phyloP scores from a whole-genome alignment of 2,329 filamentous ascomycete genomes.

The Apiospora phragmitis region DNA sequence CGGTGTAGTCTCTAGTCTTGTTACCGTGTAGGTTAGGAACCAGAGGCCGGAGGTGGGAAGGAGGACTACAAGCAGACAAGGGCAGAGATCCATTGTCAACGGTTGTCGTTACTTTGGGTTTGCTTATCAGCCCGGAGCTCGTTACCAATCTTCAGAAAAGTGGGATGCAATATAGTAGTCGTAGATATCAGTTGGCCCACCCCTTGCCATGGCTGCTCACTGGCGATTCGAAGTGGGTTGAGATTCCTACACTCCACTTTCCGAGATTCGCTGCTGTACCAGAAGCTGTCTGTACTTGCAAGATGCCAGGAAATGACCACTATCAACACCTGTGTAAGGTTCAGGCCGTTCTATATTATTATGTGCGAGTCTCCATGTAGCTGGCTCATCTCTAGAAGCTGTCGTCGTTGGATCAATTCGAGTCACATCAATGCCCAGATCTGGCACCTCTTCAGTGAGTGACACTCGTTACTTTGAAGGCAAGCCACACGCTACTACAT shows the following conservation, averaged over 20 bases:
- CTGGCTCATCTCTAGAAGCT: background rate
- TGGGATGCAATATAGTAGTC: background rate
- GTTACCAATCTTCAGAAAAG: constrained; percentile 6
- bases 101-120: constrained; percentile 1
- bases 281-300: no score
- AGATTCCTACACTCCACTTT: background rate
- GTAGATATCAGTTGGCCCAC: background rate
- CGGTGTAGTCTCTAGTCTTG: background rate
- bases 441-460: background rate
- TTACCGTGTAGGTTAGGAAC: background rate
- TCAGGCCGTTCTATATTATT: background rate
- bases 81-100: background rate
- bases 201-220: background rate
- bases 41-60: background rate
- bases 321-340: background rate
- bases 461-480: background rate
- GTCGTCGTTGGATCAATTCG: background rate
- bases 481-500: background rate
- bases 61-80: background rate
- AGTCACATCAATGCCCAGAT: background rate
- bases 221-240: background rate
- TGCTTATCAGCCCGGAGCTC: constrained; percentile 5
- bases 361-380: background rate
- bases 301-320: background rate
- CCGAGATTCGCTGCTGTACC: background rate